phyloP scores from a whole-genome alignment of 257 asterid species.

The Echium plantagineum region DNA sequence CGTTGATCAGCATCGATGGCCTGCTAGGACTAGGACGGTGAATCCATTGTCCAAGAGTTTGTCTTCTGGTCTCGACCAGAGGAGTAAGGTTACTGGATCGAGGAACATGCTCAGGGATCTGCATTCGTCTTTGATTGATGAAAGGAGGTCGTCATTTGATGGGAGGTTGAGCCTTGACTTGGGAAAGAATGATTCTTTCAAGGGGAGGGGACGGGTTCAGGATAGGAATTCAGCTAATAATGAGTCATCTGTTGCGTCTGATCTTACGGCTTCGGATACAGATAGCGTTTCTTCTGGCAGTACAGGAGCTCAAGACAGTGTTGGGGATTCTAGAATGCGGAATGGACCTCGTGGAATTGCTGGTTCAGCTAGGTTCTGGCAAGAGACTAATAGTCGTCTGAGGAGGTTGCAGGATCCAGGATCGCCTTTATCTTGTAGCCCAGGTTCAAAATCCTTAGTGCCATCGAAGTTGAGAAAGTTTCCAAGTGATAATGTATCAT shows the following conservation, averaged over 20 bases:
- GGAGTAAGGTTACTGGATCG: conserved; percentile 39
- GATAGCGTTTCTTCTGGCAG: conserved; percentile 81
- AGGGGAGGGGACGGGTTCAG: conserved; percentile 17
- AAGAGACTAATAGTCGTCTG: conserved; percentile 60
- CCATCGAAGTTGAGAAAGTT: conserved; percentile 44
- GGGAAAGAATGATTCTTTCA: conserved; percentile 30
- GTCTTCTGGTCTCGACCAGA: conserved; percentile 30
- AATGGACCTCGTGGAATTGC: conserved; percentile 41
- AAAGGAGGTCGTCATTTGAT: conserved; percentile 42
- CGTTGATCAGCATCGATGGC: conserved; percentile 64
- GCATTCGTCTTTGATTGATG: conserved; percentile 40
- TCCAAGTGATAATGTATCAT: conserved; percentile 29
- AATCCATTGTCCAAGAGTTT: conserved; percentile 45
- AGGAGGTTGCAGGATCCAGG: conserved; percentile 77
- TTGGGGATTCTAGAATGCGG: conserved; percentile 21
- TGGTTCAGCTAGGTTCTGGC: conserved; percentile 69
- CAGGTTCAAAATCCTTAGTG: conserved; percentile 31
- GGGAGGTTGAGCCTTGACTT: conserved; percentile 44
- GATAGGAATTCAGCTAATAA: conserved; percentile 29
- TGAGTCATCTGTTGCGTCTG: conserved; percentile 31
- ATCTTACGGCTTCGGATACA: conserved; percentile 54
- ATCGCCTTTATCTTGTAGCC: conserved; percentile 43
- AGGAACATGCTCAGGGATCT: conserved; percentile 23
- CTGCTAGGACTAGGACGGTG: conserved; percentile 33
- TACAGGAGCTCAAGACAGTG: conserved; percentile 46